phyloP scores from a whole-genome alignment of 768 basidiomycete genomes.

The Chlorophyllum brunneum region DNA sequence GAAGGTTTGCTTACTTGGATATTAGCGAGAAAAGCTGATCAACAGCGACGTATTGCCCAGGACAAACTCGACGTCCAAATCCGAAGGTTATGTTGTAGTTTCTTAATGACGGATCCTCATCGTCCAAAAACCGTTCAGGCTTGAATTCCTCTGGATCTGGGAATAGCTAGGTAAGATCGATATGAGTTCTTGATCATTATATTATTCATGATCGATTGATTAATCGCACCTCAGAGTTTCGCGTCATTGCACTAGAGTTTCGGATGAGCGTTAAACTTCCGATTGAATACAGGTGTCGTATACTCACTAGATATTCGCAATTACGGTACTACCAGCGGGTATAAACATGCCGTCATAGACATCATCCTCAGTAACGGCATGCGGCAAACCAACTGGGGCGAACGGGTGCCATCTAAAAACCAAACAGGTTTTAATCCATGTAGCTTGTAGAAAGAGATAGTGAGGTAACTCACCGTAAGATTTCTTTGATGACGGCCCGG shows the following conservation, averaged over 20 bases:
- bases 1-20: constrained; percentile 17
- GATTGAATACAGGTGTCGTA: background rate
- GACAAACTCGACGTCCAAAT: constrained; percentile 25
- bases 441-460: no score
- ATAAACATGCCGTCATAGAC: constrained; percentile 32
- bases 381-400: constrained; percentile 27
- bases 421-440: no score
- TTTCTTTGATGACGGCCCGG: constrained; percentile 21
- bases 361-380: constrained; percentile 32
- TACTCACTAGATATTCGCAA: constrained; percentile 22
- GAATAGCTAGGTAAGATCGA: constrained; percentile 22
- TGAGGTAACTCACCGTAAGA: constrained; percentile 16
- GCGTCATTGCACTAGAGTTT: background rate
- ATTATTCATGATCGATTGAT: constrained; percentile 14
- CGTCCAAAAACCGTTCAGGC: constrained; percentile 22
- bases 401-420: constrained; percentile 20
- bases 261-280: no score
- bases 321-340: constrained; percentile 27
- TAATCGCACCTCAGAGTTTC: background rate
- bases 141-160: constrained; percentile 19
- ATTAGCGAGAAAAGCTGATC: constrained; percentile 22
- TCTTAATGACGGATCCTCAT: constrained; percentile 18
- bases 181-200: no score
- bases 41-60: constrained; percentile 23
- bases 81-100: constrained; percentile 22